phyloP scores from a whole-genome alignment of 208 protist genomes.

The Herpetomonas tarakana region DNA sequence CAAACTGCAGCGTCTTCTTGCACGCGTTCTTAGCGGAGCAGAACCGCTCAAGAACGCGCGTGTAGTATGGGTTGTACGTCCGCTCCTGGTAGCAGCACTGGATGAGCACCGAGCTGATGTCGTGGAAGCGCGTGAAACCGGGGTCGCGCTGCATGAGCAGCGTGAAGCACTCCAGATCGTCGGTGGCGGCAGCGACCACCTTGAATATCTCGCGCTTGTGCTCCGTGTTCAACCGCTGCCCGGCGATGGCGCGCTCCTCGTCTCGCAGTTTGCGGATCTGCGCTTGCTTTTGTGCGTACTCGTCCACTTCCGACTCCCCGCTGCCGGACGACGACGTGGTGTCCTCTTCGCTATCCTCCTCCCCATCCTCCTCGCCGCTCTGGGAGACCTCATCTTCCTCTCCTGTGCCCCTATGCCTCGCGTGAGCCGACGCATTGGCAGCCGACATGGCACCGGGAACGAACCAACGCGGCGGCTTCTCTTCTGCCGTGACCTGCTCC shows the following conservation, averaged over 20 bases:
- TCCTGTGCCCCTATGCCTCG: background rate
- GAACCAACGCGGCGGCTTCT: slow-evolving; percentile 77
- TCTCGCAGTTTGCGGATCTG: slow-evolving; percentile 46
- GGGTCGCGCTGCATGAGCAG: slow-evolving; percentile 78
- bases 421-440: background rate
- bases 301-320: slow-evolving; percentile 21
- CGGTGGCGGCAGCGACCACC: slow-evolving; percentile 43
- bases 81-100: slow-evolving; percentile 72
- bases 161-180: slow-evolving; percentile 79
- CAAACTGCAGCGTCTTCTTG: slow-evolving; percentile 76
- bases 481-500: slow-evolving; percentile 22
- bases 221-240: slow-evolving; percentile 75
- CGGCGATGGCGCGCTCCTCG: slow-evolving; percentile 62
- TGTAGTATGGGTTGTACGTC: slow-evolving; percentile 72
- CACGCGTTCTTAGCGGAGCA: slow-evolving; percentile 51
- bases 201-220: slow-evolving; percentile 76
- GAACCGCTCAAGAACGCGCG: slow-evolving; percentile 69
- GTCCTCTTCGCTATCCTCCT: slow-evolving; percentile 10
- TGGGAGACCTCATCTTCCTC: background rate
- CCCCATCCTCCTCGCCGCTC: slow-evolving; percentile 6
- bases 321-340: background rate
- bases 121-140: slow-evolving; percentile 59
- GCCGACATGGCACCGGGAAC: slow-evolving; percentile 31
- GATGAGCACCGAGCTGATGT: slow-evolving; percentile 55
- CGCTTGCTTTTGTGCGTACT: slow-evolving; percentile 22